Percentiles rank a stretch among this genome's conserved stretches.
phyloP scores from a whole-genome alignment of 495 filamentous ascomycete species.

The Cercophora sp. region DNA sequence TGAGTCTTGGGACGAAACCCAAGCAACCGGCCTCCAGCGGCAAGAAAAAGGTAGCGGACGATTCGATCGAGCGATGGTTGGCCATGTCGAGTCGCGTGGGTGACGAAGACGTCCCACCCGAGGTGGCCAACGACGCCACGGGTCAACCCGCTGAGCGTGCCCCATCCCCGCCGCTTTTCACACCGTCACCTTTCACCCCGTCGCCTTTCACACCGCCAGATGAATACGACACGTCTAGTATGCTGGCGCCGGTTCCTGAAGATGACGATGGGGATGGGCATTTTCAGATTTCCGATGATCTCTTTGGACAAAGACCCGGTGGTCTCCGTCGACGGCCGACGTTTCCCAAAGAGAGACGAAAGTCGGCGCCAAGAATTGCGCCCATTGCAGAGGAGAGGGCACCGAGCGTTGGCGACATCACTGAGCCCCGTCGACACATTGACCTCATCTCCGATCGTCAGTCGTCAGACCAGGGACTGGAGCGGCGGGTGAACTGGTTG shows the following conservation, averaged over 20 bases:
- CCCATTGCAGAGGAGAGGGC: background rate
- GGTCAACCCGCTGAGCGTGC: background rate
- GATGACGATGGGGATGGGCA: slow-evolving; percentile 3
- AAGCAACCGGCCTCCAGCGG: background rate
- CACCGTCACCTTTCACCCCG: no score
- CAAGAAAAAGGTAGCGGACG: slow-evolving; percentile 2
- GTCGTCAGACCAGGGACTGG: slow-evolving; percentile 12
- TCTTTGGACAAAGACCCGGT: background rate
- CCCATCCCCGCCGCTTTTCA: background rate
- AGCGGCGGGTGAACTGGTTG: slow-evolving; percentile 18
- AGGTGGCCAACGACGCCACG: background rate
- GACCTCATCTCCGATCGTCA: slow-evolving; percentile 15
- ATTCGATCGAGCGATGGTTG: slow-evolving; percentile 11
- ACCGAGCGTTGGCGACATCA: slow-evolving; percentile 1
- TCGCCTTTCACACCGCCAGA: no score
- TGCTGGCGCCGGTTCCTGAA: slow-evolving; percentile 9
- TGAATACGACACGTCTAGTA: background rate
- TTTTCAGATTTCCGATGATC: background rate
- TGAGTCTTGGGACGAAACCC: slow-evolving; percentile 1
- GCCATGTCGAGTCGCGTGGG: background rate
- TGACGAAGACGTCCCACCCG: background rate
- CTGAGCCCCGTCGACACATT: slow-evolving; percentile 2
- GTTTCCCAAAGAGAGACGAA: slow-evolving; percentile 4
- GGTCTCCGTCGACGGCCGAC: background rate
- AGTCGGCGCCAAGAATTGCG: background rate